Percentiles rank a stretch among this genome's conserved stretches.
Conservation (phyloP, 257 asterid genomes). For the Scutellaria galericulata region DNA sequence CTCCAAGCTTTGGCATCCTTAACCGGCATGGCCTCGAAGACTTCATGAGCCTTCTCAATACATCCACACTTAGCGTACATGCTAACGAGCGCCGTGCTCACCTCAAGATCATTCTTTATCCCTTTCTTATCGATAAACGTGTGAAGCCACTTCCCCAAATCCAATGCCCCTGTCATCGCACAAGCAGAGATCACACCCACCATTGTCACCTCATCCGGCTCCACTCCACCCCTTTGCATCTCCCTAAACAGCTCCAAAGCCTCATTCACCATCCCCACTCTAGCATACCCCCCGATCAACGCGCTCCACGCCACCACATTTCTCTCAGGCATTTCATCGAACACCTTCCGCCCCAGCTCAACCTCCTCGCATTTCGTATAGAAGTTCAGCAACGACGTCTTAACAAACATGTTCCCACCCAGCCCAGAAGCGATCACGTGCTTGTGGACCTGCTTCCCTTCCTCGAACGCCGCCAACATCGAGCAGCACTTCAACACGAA, state of each 20-base stretch:
- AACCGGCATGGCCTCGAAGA: conserved; percentile 62
- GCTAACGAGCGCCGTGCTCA: conserved; percentile 70
- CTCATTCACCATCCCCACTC: conserved; percentile 68
- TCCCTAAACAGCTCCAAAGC: conserved; percentile 63
- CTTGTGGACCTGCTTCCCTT: conserved; percentile 72
- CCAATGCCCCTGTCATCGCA: conserved; percentile 70
- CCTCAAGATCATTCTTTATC: conserved; percentile 65
- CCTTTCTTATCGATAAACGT: conserved; percentile 56
- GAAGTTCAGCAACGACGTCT: conserved; percentile 66
- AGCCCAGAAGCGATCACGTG: conserved; percentile 60
- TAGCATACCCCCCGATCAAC: conserved; percentile 65
- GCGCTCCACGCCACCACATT: conserved; percentile 81
- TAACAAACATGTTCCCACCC: conserved; percentile 52
- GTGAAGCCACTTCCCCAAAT: conserved; percentile 75
- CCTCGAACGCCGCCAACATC: conserved; percentile 48
- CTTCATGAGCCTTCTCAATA: conserved; percentile 63
- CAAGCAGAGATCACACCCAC: conserved; percentile 74
- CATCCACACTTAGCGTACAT: conserved; percentile 84
- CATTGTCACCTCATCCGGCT: conserved; percentile 75
- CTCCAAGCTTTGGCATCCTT: conserved; percentile 86
- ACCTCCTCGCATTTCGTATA: conserved; percentile 65
- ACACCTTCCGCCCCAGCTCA: conserved; percentile 62
- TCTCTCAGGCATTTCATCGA: conserved; percentile 68
- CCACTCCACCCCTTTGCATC: conserved; percentile 64
- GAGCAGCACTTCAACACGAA: conserved; percentile 72